Evolutionary conservation across 768 basidiomycete species (phyloP).

Genomic region (Termitomyces sp.): DNA sequence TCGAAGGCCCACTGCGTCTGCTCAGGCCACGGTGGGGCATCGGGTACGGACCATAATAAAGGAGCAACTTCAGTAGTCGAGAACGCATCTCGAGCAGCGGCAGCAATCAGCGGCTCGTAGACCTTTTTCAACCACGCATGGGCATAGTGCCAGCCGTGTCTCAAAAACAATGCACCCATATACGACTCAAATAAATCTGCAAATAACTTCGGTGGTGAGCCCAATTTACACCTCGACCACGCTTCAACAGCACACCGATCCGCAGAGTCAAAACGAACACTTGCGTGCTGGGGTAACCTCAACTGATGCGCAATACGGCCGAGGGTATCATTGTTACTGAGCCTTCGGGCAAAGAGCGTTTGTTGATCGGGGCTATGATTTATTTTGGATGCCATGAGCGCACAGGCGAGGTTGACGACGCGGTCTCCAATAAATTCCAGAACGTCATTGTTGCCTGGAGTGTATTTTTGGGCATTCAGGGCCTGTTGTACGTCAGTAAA

Average conservation of each 20-base stretch:
- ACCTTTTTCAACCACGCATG: conserved; percentile 23
- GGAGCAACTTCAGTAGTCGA: conserved; percentile 9
- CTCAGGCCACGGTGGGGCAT: conserved; percentile 5
- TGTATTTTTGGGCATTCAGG: conserved; percentile 22
- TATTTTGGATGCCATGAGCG: conserved; percentile 25
- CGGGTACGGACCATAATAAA: conserved; percentile 2
- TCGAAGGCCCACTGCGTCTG: conserved; percentile 5
- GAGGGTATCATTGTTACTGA: conserved; percentile 30
- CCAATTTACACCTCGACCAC: conserved; percentile 18
- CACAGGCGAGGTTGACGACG: conserved; percentile 26
- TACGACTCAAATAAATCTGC: conserved; percentile 32
- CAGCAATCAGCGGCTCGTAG: conserved; percentile 21
- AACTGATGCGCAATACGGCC: conserved; percentile 28
- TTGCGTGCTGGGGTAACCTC: conserved; percentile 23
- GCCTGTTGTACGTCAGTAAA: conserved; percentile 16
- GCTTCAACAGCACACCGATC: conserved; percentile 16
- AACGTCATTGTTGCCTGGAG: conserved; percentile 28
- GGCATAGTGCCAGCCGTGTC: conserved; percentile 24
- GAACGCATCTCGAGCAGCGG: conserved; percentile 23
- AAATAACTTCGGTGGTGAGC: conserved; percentile 27
- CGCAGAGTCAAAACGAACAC: conserved; percentile 19
- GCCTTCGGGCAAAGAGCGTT: conserved; percentile 22
- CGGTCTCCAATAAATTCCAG: conserved; percentile 33
- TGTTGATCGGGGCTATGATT: conserved; percentile 28
- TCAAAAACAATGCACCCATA: conserved; percentile 26